Evolutionary conservation across 768 basidiomycete genomes (phyloP).

Genomic region (Pleurotus tuoliensis): DNA sequence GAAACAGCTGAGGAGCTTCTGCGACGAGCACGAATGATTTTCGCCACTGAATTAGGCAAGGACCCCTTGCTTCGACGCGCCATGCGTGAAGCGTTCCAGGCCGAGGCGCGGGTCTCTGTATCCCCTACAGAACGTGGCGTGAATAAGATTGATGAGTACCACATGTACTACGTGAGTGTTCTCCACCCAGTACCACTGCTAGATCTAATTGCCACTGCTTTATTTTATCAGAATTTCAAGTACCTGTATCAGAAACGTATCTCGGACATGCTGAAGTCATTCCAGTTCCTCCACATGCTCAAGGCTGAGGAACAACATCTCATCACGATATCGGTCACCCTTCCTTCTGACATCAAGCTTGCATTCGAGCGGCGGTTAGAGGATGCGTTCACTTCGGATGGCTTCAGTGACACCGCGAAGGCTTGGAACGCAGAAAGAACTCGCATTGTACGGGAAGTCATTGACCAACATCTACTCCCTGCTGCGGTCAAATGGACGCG

Average conservation of each 20-base stretch:
- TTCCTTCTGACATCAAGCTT: conserved; percentile 60
- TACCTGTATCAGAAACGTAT: conserved; percentile 82
- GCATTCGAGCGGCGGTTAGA: conserved; percentile 71
- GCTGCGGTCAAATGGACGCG: conserved; percentile 83
- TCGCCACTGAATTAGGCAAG: conserved; percentile 88
- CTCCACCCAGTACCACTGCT: background rate
- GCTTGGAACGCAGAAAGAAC: conserved; percentile 90
- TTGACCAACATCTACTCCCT: conserved; percentile 82
- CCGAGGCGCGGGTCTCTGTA: conserved; percentile 72
- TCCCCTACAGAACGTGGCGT: conserved; percentile 86
- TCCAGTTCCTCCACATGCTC: conserved; percentile 89
- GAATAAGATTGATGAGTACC: conserved; percentile 69
- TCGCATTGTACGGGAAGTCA: conserved; percentile 71
- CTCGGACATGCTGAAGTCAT: conserved; percentile 57
- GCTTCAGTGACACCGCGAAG: conserved; percentile 77
- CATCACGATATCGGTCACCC: conserved; percentile 67
- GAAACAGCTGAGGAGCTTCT: conserved; percentile 66
- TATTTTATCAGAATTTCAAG: conserved; percentile 77
- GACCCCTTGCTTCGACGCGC: conserved; percentile 84
- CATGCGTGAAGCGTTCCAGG: conserved; percentile 71
- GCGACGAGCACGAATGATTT: conserved; percentile 72
- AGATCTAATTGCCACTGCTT: background rate
- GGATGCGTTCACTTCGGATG: conserved; percentile 81
- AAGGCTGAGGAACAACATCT: conserved; percentile 87
- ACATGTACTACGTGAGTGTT: conserved; percentile 63